Conservation (phyloP, 495 filamentous ascomycete genomes). For the Tetracladium marchalianum region DNA sequence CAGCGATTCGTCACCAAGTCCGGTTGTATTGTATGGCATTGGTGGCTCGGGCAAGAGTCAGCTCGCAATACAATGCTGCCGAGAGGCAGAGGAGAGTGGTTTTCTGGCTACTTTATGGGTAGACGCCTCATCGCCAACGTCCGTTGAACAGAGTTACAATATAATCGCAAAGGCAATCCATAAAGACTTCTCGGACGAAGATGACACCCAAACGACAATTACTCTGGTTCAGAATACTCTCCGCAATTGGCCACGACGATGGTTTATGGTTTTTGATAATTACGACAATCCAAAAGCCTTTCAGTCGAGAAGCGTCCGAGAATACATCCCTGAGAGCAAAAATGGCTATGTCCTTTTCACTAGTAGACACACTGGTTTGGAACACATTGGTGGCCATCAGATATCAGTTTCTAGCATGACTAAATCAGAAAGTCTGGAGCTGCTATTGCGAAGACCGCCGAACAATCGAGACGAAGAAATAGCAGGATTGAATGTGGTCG, state of each 20-base stretch:
- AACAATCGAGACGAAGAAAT: too few relatives aligned
- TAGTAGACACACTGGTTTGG: constrained; percentile 5
- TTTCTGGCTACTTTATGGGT: constrained; percentile 24
- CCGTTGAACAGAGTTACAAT: constrained; percentile 7
- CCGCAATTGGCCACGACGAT: constrained; percentile 8
- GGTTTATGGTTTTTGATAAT: constrained; percentile 28
- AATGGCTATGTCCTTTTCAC: constrained; percentile 21
- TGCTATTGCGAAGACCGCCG: constrained; percentile 13
- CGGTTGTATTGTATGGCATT: constrained; percentile 22
- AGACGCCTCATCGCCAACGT: constrained; percentile 15
- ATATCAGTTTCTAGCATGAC: constrained; percentile 13
- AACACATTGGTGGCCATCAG: neutral
- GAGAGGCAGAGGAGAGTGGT: constrained; percentile 4
- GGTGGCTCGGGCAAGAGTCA: constrained; percentile 28
- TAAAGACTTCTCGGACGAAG: neutral
- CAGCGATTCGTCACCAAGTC: neutral
- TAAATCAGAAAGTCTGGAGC: constrained; percentile 18
- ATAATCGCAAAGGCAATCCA: constrained; percentile 7
- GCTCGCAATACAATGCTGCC: constrained; percentile 25
- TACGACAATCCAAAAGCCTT: constrained; percentile 23
- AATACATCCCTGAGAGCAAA: constrained; percentile 16
- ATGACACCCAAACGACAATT: constrained; percentile 4
- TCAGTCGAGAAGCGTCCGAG: constrained; percentile 8
- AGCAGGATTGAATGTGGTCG: constrained; percentile 16
- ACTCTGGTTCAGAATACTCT: constrained; percentile 14